Evolutionary conservation across 2,329 filamentous ascomycete species (phyloP).

Genomic region (Talaromyces albobiverticillius): DNA sequence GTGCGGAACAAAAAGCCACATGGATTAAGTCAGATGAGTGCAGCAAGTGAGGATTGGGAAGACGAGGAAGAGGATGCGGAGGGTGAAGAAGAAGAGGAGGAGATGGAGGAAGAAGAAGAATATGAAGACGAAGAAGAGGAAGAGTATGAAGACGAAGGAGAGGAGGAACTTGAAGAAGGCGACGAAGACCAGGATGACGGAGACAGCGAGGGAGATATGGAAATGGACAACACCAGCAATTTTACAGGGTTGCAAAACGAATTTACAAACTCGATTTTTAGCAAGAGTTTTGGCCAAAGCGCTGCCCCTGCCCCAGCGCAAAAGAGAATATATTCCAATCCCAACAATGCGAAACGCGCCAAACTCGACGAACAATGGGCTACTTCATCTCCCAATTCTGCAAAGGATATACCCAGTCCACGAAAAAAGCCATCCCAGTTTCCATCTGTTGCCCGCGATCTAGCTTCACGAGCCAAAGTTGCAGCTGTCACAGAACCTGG

Average conservation of each 20-base stretch:
- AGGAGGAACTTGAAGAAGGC: too few species aligned
- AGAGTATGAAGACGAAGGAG: slow-evolving; percentile 30
- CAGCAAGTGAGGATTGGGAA: slow-evolving; percentile 14
- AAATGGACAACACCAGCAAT: slow-evolving; percentile 21
- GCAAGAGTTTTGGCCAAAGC: slow-evolving; percentile 18
- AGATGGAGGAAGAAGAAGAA: slow-evolving; percentile 20
- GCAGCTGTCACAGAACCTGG: slow-evolving; percentile 67
- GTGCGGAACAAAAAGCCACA: slow-evolving; percentile 14
- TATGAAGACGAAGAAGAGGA: slow-evolving; percentile 13
- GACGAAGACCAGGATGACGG: slow-evolving; percentile 40
- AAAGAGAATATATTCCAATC: slow-evolving; percentile 42
- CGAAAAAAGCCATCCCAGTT: slow-evolving; percentile 60
- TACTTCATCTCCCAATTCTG: slow-evolving; percentile 29
- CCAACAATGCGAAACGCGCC: slow-evolving; percentile 40
- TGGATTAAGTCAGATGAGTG: slow-evolving; percentile 15
- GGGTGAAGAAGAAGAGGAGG: slow-evolving; percentile 9
- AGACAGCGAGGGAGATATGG: slow-evolving; percentile 33
- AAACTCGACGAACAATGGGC: slow-evolving; percentile 41
- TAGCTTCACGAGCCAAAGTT: slow-evolving; percentile 57
- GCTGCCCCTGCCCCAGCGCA: slow-evolving; percentile 15
- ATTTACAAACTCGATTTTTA: slow-evolving; percentile 32
- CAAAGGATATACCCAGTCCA: slow-evolving; percentile 34
- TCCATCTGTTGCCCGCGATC: slow-evolving; percentile 67
- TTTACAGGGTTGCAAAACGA: slow-evolving; percentile 20
- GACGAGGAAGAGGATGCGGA: slow-evolving; percentile 6